These are phyloP conservation scores for Pontederia paniculata DNA, from an alignment of 176 grass and related monocot genomes.

Conservation along the genomic window DNA sequence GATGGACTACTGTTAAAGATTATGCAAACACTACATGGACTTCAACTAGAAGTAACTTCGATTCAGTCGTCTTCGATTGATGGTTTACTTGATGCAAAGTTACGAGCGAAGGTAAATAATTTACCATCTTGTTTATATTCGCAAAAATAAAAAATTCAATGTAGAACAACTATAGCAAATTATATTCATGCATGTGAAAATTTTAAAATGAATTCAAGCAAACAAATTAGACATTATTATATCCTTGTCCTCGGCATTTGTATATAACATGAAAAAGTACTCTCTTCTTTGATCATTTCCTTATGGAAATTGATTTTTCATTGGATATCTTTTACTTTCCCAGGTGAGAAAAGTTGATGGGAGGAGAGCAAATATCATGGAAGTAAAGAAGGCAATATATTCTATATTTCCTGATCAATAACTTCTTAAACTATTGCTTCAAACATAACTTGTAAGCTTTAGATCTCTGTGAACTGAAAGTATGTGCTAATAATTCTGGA, in stretches of 20 bases:
- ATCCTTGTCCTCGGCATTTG: background rate
- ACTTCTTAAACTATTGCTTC: too few relatives aligned
- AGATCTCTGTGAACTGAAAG: too few relatives aligned
- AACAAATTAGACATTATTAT: too few relatives aligned
- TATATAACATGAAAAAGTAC: background rate
- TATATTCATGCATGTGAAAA: background rate
- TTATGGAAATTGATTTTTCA: background rate
- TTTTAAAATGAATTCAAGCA: too few relatives aligned
- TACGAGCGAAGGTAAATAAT: conserved; percentile 42
- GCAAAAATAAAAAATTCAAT: background rate
- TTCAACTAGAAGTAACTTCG: conserved; percentile 39
- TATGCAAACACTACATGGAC: conserved; percentile 51
- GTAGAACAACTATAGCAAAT: background rate
- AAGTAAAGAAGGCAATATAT: conserved; percentile 69
- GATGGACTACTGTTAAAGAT: conserved; percentile 49
- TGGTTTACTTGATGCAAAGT: conserved; percentile 30
- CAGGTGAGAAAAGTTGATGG: conserved; percentile 53
- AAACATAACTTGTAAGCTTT: too few relatives aligned
- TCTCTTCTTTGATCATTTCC: background rate
- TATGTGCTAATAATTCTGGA: too few relatives aligned
- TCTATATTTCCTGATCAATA: conserved; percentile 23
- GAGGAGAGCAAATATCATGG: conserved; percentile 58
- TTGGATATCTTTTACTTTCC: background rate
- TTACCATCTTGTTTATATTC: background rate
- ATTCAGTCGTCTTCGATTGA: conserved; percentile 37